These are phyloP conservation scores for Epichloe sibirici DNA, from an alignment of 2,329 filamentous ascomycete species.

Conservation along the genomic window DNA sequence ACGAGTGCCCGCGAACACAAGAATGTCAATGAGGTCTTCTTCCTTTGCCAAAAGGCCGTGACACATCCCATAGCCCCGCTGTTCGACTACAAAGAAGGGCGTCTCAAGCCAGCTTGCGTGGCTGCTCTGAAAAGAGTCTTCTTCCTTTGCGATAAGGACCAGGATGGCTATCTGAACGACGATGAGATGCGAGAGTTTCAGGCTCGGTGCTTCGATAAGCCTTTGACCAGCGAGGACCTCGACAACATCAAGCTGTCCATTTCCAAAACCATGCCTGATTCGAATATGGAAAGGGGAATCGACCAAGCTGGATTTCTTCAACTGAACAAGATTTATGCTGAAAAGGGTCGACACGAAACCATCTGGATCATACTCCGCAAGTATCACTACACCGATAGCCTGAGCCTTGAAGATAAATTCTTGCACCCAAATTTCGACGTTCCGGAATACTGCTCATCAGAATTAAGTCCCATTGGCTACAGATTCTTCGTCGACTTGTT, in stretches of 20 bases:
- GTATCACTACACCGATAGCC: constrained; percentile 90
- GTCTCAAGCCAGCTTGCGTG: constrained; percentile 78
- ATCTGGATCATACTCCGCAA: constrained; percentile 95
- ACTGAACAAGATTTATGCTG: constrained; percentile 90
- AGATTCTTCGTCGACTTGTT: constrained; percentile 97
- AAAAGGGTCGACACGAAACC: constrained; percentile 94
- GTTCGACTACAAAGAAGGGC: constrained; percentile 88
- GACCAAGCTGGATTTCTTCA: constrained; percentile 75
- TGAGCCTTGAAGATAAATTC: constrained; percentile 84
- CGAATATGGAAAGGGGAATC: constrained; percentile 58
- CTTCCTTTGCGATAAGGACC: constrained; percentile 91
- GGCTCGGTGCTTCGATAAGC: constrained; percentile 81
- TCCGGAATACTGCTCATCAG: constrained; percentile 80
- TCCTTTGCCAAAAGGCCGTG: constrained; percentile 94
- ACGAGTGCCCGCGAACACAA: constrained; percentile 84
- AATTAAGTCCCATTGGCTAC: constrained; percentile 88
- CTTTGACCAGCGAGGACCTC: constrained; percentile 67
- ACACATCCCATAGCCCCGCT: constrained; percentile 93
- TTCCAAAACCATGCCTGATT: constrained; percentile 51
- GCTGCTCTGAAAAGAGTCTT: constrained; percentile 83
- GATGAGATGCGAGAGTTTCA: constrained; percentile 87
- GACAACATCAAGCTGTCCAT: constrained; percentile 87
- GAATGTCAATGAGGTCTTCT: constrained; percentile 94
- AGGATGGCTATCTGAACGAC: constrained; percentile 85
- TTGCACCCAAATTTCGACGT: constrained; percentile 91